Conservation (phyloP, 2,329 filamentous ascomycete genomes). For the Xenoacremonium recifei region DNA sequence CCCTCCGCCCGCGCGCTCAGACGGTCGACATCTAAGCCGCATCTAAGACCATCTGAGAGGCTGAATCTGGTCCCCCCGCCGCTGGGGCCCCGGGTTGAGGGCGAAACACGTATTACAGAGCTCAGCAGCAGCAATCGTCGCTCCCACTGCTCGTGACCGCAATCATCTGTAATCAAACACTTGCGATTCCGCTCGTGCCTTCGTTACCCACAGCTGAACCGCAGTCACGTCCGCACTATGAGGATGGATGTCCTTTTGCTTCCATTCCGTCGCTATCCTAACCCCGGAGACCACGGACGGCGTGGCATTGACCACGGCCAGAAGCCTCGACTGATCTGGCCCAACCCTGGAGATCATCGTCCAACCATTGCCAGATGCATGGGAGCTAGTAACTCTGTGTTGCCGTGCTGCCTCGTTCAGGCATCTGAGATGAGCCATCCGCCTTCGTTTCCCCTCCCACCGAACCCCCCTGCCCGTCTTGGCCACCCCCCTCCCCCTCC, state of each 20-base stretch:
- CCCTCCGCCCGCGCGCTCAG: too few relatives aligned
- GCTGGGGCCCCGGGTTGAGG: constrained; percentile 12
- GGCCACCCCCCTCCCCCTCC: too few relatives aligned
- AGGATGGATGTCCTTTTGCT: too few relatives aligned
- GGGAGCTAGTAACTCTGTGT: neutral
- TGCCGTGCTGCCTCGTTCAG: neutral
- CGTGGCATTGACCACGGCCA: too few relatives aligned
- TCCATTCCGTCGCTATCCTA: too few relatives aligned
- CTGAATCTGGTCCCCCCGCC: too few relatives aligned
- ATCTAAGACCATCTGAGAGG: too few relatives aligned
- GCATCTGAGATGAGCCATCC: neutral
- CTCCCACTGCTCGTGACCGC: neutral
- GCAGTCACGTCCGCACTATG: too few relatives aligned
- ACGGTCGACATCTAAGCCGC: too few relatives aligned
- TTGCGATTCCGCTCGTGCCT: neutral
- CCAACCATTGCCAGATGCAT: constrained; percentile 4
- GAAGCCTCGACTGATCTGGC: neutral
- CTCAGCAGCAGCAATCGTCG: too few relatives aligned
- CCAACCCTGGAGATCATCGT: constrained; percentile 11
- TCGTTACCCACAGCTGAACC: neutral
- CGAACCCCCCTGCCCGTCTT: neutral
- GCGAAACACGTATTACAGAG: constrained; percentile 3
- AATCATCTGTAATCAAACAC: neutral
- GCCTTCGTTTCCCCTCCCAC: neutral
- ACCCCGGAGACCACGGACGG: constrained; percentile 7